Conservation (phyloP, 352 stramenopile species). For the Elongisporangium undulatum region DNA sequence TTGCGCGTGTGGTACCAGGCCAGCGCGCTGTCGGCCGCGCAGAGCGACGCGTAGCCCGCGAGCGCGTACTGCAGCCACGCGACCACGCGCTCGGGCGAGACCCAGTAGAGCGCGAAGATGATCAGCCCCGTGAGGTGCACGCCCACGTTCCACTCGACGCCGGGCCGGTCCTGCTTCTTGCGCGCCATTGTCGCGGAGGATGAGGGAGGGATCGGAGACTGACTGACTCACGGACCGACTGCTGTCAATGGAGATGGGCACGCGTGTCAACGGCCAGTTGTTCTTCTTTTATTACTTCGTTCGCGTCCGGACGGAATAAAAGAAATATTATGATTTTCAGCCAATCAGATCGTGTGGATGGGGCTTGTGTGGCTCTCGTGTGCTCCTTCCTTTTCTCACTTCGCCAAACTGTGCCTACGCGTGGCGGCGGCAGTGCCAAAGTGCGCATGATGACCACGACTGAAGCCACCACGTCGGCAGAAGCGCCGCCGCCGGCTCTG, state of each 20-base stretch:
- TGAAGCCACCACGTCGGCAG: background rate
- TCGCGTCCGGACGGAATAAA: background rate
- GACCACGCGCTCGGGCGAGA: background rate
- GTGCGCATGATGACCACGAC: background rate
- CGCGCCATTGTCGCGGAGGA: background rate
- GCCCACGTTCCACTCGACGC: background rate
- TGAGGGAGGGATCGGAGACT: background rate
- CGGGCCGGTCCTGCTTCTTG: background rate
- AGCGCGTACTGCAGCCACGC: background rate
- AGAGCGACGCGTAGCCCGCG: slow-evolving; percentile 27
- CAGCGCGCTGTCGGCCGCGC: slow-evolving; percentile 53
- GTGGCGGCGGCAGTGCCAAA: background rate
- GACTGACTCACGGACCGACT: background rate
- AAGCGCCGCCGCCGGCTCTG: background rate
- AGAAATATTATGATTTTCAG: background rate
- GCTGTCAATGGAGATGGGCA: background rate
- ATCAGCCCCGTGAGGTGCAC: background rate
- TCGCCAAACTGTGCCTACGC: background rate
- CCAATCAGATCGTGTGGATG: background rate
- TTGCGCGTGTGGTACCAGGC: slow-evolving; percentile 63
- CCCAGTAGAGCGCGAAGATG: background rate
- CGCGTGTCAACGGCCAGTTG: background rate
- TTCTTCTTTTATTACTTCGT: background rate
- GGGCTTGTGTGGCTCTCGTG: background rate
- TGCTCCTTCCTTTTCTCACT: background rate